Conservation (phyloP, 768 basidiomycete species). For the Mycena maculata region DNA sequence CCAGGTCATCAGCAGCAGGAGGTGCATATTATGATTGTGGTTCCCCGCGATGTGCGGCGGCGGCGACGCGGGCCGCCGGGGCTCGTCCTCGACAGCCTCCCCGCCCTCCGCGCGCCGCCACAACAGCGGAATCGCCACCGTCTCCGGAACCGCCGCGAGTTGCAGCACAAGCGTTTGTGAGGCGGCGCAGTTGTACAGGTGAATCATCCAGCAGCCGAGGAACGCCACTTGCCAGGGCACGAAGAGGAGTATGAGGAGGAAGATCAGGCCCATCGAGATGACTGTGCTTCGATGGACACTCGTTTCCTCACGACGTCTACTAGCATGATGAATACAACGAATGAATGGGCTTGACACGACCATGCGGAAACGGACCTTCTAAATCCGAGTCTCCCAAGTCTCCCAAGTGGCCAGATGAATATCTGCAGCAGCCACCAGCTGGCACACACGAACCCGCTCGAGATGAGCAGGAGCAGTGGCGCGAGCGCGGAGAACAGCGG, state of each 20-base stretch:
- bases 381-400: conserved; percentile 43
- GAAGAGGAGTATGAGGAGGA: conserved; percentile 74
- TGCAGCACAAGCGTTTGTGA: conserved; percentile 38
- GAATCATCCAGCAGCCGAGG: conserved; percentile 85
- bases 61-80: conserved; percentile 16
- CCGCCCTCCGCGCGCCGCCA: conserved; percentile 32
- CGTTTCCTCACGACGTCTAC: conserved; percentile 48
- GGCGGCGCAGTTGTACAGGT: conserved; percentile 72
- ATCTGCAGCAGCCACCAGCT: conserved; percentile 66
- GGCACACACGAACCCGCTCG: conserved; percentile 72
- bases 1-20: conserved; percentile 83
- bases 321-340: neutral
- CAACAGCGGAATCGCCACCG: conserved; percentile 39
- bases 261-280: conserved; percentile 69
- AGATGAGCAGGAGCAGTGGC: conserved; percentile 65
- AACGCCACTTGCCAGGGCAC: conserved; percentile 96
- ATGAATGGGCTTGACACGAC: neutral
- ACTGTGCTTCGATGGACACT: conserved; percentile 61
- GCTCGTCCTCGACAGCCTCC: conserved; percentile 17
- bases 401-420: conserved; percentile 61
- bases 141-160: conserved; percentile 25
- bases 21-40: conserved; percentile 65
- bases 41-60: conserved; percentile 44
- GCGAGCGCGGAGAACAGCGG: conserved; percentile 62
- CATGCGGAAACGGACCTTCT: conserved; percentile 48